phyloP scores from a whole-genome alignment of 2,329 filamentous ascomycete genomes.

The Phyllosticta citribraziliensis region DNA sequence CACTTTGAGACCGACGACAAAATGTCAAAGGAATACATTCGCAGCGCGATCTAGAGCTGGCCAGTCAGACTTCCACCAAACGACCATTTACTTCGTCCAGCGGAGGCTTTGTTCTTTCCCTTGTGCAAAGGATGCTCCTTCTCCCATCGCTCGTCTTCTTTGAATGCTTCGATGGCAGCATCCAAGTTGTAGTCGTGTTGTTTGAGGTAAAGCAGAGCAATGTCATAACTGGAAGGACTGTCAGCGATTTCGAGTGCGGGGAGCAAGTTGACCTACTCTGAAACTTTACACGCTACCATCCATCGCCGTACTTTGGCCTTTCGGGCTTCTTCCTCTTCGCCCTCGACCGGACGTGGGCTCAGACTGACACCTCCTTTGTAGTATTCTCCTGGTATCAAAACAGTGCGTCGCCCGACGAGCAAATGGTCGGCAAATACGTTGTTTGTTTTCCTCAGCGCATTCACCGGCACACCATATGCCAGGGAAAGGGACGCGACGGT shows the following conservation, averaged over 20 bases:
- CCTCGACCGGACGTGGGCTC: slow-evolving; percentile 60
- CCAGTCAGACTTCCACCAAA: slow-evolving; percentile 25
- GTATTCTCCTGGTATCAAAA: slow-evolving; percentile 61
- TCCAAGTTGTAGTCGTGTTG: slow-evolving; percentile 58
- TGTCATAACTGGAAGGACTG: slow-evolving; percentile 47
- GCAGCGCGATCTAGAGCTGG: slow-evolving; percentile 19
- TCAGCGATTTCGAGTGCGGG: neutral
- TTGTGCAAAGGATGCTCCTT: slow-evolving; percentile 51
- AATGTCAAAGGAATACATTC: neutral
- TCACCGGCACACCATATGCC: slow-evolving; percentile 57
- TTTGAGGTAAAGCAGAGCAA: slow-evolving; percentile 66
- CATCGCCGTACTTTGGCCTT: slow-evolving; percentile 64
- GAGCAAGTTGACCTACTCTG: slow-evolving; percentile 46
- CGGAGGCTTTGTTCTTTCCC: slow-evolving; percentile 29
- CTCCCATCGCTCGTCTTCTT: slow-evolving; percentile 69
- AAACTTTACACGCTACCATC: slow-evolving; percentile 67
- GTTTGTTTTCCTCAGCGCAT: slow-evolving; percentile 56
- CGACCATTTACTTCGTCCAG: slow-evolving; percentile 25
- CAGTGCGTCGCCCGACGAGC: slow-evolving; percentile 55
- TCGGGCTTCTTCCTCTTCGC: slow-evolving; percentile 62
- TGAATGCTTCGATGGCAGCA: slow-evolving; percentile 52
- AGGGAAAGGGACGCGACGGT: slow-evolving; percentile 59
- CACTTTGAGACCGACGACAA: neutral
- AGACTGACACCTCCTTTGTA: slow-evolving; percentile 59
- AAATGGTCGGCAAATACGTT: slow-evolving; percentile 63